Evolutionary conservation across 106 monocot species (phyloP), one percentile per base, ranked within the genome.

Genomic region (Dactylorhiza incarnata): DNA sequence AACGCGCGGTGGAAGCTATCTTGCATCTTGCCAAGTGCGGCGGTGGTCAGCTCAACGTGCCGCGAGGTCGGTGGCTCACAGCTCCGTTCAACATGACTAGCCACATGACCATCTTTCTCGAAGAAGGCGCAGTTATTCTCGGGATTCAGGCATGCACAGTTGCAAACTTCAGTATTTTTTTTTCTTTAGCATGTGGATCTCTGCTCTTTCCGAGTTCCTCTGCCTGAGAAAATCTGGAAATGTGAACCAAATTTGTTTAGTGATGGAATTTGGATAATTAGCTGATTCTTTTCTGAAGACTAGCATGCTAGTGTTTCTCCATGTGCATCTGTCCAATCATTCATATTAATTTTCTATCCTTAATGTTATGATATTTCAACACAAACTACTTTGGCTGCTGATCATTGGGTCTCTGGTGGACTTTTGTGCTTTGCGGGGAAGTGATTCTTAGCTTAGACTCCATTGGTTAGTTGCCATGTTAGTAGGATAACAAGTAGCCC

Each of bases 11-110:
- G 29, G 83, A 37, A 49, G 78, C 66, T 49, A 89, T 92, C 23
- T 73, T 73, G 37, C 29, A 17, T 79, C 77, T 91, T 0, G 50
- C 61, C 26, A 53, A 53, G 55, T 58, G 37, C 15, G 91, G 91
- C 10, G 91, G 91, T 0, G 88, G 86, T 24, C 88, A 86, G 88
- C 88, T 92, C 23, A 86, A 86, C 26, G 91, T 92, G 47, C 84
- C 45, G 71, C 52, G 76, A 25, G 92, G 92, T 29, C 16, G 73
- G 24, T 92, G 92, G 92, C 72, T 92, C 63, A 92, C 92, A 29
- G 88, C 81, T 13, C 88, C 88, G 14, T 92, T 92, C 77, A 92
- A 92, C 68, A 73, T 92, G 65, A 88, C 91, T 53, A 92, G 88
- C 63, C 86, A 88, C 62, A 86, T 92, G 84, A 92, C 92, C 19